Conservation (phyloP, 1,284 basidiomycete genomes). For the Apiotrichum akiyoshidainum region DNA sequence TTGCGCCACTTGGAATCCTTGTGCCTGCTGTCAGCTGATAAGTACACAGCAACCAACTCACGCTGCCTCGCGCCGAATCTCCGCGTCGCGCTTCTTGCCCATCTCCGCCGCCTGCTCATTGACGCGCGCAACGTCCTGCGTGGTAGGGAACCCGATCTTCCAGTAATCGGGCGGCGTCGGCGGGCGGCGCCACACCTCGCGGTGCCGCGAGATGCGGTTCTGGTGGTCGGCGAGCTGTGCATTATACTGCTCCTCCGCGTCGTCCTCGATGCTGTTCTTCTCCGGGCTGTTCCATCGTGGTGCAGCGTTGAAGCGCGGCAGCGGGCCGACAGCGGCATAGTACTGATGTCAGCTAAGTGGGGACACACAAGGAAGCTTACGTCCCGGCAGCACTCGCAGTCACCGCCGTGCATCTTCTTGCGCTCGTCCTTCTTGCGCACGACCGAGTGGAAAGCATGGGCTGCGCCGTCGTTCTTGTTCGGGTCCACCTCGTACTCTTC, state of each 20-base stretch:
- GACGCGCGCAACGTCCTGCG: slow-evolving; percentile 70
- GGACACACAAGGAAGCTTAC: slow-evolving; percentile 56
- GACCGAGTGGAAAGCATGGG: slow-evolving; percentile 70
- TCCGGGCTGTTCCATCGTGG: slow-evolving; percentile 61
- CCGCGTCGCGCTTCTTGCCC: slow-evolving; percentile 60
- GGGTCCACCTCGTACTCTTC: slow-evolving; percentile 66
- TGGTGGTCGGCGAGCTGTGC: slow-evolving; percentile 59
- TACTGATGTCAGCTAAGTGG: slow-evolving; percentile 59
- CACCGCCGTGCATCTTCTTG: slow-evolving; percentile 66
- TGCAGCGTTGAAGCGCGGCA: slow-evolving; percentile 62
- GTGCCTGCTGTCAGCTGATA: slow-evolving; percentile 24
- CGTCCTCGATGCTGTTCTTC: slow-evolving; percentile 8
- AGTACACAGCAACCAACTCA: slow-evolving; percentile 19
- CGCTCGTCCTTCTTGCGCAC: slow-evolving; percentile 67
- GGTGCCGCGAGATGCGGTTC: slow-evolving; percentile 73
- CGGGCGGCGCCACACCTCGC: slow-evolving; percentile 62
- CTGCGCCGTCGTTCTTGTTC: slow-evolving; percentile 62
- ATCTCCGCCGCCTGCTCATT: slow-evolving; percentile 65
- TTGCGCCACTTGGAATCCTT: slow-evolving; percentile 42
- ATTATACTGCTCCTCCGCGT: slow-evolving; percentile 20
- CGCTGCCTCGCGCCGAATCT: slow-evolving; percentile 51
- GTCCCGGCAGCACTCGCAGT: slow-evolving; percentile 79
- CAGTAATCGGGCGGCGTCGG: slow-evolving; percentile 76
- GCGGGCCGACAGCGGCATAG: slow-evolving; percentile 68
- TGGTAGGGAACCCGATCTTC: slow-evolving; percentile 79